Base-by-base conservation (phyloP, 768 basidiomycete species). In the Lentinula raphanica region DNA sequence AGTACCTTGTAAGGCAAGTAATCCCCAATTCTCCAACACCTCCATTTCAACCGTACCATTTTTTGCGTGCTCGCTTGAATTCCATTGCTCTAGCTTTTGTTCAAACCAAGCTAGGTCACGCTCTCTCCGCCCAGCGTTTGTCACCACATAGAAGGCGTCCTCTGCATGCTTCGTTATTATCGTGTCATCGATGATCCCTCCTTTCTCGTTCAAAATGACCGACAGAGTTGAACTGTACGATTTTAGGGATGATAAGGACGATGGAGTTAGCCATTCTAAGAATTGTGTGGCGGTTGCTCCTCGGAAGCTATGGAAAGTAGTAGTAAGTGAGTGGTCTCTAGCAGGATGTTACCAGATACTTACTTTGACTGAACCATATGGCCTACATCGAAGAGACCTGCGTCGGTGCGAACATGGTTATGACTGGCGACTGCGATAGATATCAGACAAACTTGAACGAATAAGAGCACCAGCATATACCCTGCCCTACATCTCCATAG, bases 331-430 rank as follows among this genome's bases (percentile, higher is more conserved):
- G 2, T n/a, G n/a, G n/a, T n/a, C n/a, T n/a, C n/a, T n/a, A n/a
- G n/a, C n/a, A n/a, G n/a, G n/a, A n/a, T n/a, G n/a, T n/a, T n/a
- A n/a, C n/a, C n/a, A n/a, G n/a, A 13, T 35, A 35, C 82, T 49
- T 65, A 94, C 92, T 85, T 88, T 32, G 86, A 84, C 70, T 98
- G 96, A 15, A 98, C 90, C 96, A 99, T 99, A 72, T 99, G 97
- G 21, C 92, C 92, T 27, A 99, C 97, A 67, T 99, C 97, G 69
- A 99, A 99, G 31, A 99, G 77, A 0, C 94, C 94, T 0, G 83
- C 91, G 35, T 80, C 81, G 12, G 75, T 82, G 40, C 97, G 86
- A 51, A 95, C 91, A 66, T 98, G 89, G 45, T 88, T 84, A 72
- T 99, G 96, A 64, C 92, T 94, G 8, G 88, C 85, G 54, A 92